These are phyloP conservation scores for Favolaschia claudopus DNA, from an alignment of 768 basidiomycete species.

Conservation along the genomic window DNA sequence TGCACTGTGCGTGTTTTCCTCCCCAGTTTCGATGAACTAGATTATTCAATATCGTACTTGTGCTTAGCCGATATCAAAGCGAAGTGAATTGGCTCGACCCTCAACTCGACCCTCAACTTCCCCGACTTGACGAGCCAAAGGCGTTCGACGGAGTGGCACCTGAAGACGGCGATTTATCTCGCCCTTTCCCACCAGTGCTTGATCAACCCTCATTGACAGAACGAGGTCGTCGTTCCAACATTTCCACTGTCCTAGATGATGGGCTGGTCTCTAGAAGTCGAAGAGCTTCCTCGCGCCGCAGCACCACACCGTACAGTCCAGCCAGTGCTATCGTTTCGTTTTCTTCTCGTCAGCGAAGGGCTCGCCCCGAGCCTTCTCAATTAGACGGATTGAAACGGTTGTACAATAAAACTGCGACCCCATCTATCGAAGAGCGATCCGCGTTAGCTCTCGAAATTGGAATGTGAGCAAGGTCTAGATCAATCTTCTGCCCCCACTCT, in stretches of 20 bases:
- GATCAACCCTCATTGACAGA: slow-evolving; percentile 20
- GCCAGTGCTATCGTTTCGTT: slow-evolving; percentile 23
- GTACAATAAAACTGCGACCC: slow-evolving; percentile 71
- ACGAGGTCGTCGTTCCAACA: slow-evolving; percentile 39
- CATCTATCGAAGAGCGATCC: slow-evolving; percentile 82
- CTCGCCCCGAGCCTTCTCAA: slow-evolving; percentile 84
- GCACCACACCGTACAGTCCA: slow-evolving; percentile 20
- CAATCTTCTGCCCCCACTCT: neutral
- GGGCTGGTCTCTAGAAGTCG: slow-evolving; percentile 23
- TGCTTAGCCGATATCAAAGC: slow-evolving; percentile 73
- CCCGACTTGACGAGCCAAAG: slow-evolving; percentile 75
- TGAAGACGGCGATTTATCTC: neutral
- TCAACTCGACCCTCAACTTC: slow-evolving; percentile 78
- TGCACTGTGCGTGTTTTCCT: slow-evolving; percentile 70
- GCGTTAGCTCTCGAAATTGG: slow-evolving; percentile 78
- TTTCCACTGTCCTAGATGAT: slow-evolving; percentile 32
- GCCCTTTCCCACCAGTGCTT: slow-evolving; percentile 14
- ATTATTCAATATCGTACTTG: slow-evolving; percentile 29
- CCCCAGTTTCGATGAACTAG: slow-evolving; percentile 27
- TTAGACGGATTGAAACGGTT: slow-evolving; percentile 78
- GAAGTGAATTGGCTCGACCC: slow-evolving; percentile 91
- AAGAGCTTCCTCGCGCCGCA: slow-evolving; percentile 22
- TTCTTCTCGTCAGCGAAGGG: slow-evolving; percentile 67
- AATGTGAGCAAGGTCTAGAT: slow-evolving; percentile 44
- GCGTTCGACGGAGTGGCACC: slow-evolving; percentile 7